Conservation (phyloP, 176 grass and related monocot genomes). For the Musa schizocarpa region DNA sequence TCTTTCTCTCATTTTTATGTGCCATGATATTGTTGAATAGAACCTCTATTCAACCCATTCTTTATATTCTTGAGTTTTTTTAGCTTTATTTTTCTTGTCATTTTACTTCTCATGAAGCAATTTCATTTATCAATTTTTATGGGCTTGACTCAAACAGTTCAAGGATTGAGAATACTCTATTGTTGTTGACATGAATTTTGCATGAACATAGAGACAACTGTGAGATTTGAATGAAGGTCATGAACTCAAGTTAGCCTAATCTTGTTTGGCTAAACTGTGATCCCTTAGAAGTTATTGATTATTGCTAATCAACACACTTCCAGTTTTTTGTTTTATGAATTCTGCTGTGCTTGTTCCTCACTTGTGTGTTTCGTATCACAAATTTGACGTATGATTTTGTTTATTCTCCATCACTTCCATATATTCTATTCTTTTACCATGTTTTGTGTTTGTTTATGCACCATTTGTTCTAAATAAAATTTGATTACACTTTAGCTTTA, state of each 20-base stretch:
- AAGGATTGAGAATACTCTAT: background rate
- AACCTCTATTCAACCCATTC: no score
- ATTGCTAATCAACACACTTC: background rate
- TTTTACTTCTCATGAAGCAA: background rate
- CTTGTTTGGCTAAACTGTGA: background rate
- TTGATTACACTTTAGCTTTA: no score
- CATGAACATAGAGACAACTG: background rate
- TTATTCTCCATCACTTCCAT: no score
- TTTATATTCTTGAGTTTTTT: background rate
- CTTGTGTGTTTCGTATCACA: background rate
- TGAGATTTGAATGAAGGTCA: background rate
- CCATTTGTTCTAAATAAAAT: no score
- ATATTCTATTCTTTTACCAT: no score
- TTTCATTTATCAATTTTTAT: no score
- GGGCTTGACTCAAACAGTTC: background rate
- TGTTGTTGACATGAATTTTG: background rate
- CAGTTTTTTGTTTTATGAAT: background rate
- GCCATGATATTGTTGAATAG: no score
- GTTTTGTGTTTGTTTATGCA: no score
- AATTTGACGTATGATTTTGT: no score
- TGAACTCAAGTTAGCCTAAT: background rate
- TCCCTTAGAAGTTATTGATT: background rate
- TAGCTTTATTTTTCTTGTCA: background rate
- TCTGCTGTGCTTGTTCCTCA: background rate
- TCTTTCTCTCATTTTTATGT: background rate